Evolutionary conservation across 345 rosid species (phyloP).

Genomic region (Gossypium stocksii): DNA sequence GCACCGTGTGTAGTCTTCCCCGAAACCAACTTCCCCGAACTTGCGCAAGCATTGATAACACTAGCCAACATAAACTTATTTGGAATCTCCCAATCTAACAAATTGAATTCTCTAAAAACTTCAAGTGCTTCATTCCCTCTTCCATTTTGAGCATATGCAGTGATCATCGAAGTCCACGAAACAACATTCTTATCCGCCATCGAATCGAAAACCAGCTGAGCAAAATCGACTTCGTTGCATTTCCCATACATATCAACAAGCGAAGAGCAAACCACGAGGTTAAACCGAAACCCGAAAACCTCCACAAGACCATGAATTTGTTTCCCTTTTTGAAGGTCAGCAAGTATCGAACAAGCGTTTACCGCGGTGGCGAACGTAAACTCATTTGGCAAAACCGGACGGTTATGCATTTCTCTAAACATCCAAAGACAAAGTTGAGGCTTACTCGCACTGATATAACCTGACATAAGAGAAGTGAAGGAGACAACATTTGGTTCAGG

Average conservation of each 20-base stretch:
- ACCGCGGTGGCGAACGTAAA: slow-evolving; percentile 56
- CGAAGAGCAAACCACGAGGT: slow-evolving; percentile 65
- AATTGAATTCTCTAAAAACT: slow-evolving; percentile 47
- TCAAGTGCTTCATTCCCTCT: slow-evolving; percentile 60
- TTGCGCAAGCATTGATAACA: slow-evolving; percentile 64
- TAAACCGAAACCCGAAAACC: slow-evolving; percentile 36
- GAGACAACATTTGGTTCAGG: slow-evolving; percentile 68
- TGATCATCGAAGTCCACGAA: slow-evolving; percentile 76
- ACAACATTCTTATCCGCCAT: slow-evolving; percentile 60
- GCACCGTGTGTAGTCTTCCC: slow-evolving; percentile 68
- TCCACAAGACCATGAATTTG: slow-evolving; percentile 53
- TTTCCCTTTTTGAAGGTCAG: slow-evolving; percentile 42
- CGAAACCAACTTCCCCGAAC: slow-evolving; percentile 53
- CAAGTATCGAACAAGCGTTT: slow-evolving; percentile 56
- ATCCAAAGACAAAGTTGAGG: slow-evolving; percentile 38
- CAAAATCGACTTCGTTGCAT: slow-evolving; percentile 62
- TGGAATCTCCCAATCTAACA: slow-evolving; percentile 21
- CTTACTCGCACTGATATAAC: slow-evolving; percentile 32
- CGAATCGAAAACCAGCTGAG: slow-evolving; percentile 58
- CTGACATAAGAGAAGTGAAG: slow-evolving; percentile 63
- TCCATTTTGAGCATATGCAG: slow-evolving; percentile 65
- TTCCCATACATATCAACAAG: slow-evolving; percentile 89
- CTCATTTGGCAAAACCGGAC: slow-evolving; percentile 47
- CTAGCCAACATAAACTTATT: slow-evolving; percentile 70
- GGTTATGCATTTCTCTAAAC: slow-evolving; percentile 34